A percentile compares a stretch with the other conserved stretches of the same genome.
These are phyloP conservation scores for Teunomyces gatunensis DNA, from an alignment of 805 yeast genomes.

Conservation along the genomic window DNA sequence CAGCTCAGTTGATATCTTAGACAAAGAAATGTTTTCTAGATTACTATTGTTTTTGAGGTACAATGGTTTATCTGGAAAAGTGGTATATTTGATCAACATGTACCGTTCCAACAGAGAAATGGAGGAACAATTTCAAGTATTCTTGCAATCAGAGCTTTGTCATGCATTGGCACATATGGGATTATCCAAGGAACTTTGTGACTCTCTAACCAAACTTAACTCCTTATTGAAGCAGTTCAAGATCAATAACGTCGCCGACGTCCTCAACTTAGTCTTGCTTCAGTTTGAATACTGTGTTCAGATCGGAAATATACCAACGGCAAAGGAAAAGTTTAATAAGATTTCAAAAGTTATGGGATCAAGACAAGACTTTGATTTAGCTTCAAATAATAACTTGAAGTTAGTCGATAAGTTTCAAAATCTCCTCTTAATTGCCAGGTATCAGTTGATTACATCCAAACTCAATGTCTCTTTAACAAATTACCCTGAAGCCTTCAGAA, in stretches of 20 bases:
- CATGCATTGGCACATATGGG: slow-evolving; percentile 6
- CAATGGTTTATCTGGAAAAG: slow-evolving; percentile 24
- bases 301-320: slow-evolving; percentile 15
- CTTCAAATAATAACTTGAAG: slow-evolving; percentile 9
- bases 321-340: slow-evolving; percentile 21
- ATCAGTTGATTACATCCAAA: slow-evolving; percentile 31
- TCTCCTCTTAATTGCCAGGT: slow-evolving; percentile 30
- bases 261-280: slow-evolving; percentile 24
- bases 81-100: slow-evolving; percentile 17
- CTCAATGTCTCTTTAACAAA: slow-evolving; percentile 17
- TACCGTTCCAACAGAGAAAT: slow-evolving; percentile 11
- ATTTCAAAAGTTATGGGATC: slow-evolving; percentile 21
- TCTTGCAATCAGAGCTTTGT: slow-evolving; percentile 13
- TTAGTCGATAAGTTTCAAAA: slow-evolving; percentile 22
- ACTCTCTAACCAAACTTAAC: slow-evolving; percentile 15
- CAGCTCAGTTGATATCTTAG: slow-evolving; percentile 12
- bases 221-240: slow-evolving; percentile 10
- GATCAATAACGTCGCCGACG: slow-evolving; percentile 10
- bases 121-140: slow-evolving; percentile 3
- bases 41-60: slow-evolving; percentile 22
- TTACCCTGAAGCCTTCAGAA: slow-evolving; percentile 30
- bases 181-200: slow-evolving; percentile 11
- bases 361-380: slow-evolving; percentile 28
- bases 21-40: slow-evolving; percentile 25
- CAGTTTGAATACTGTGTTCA: slow-evolving; percentile 29